Evolutionary conservation across 2,329 filamentous ascomycete genomes (phyloP).

Genomic region (Fusarium pininemorale): DNA sequence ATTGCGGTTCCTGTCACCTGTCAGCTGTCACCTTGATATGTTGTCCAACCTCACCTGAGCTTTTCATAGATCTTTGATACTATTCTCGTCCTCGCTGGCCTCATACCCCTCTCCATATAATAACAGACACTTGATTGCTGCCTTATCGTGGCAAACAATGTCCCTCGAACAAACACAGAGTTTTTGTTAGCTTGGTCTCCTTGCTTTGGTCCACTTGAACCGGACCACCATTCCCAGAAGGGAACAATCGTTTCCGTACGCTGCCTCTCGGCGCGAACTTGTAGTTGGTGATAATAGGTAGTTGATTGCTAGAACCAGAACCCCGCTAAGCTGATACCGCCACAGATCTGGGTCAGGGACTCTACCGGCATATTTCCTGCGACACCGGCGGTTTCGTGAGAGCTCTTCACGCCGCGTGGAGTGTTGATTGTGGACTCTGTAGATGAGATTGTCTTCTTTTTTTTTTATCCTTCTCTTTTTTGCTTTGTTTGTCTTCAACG

Average conservation of each 20-base stretch:
- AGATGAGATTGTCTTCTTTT: slow-evolving; percentile 3
- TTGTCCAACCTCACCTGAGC: slow-evolving; percentile 9
- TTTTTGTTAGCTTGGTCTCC: background rate
- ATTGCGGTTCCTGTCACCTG: slow-evolving; percentile 7
- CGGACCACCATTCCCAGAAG: background rate
- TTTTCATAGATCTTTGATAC: slow-evolving; percentile 10
- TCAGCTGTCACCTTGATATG: background rate
- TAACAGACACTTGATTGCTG: background rate
- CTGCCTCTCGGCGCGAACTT: background rate
- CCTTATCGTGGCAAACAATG: slow-evolving; percentile 2
- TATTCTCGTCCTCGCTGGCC: slow-evolving; percentile 19
- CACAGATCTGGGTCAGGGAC: slow-evolving; percentile 4
- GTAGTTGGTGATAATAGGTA: background rate
- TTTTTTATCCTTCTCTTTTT: background rate
- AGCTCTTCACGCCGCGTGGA: background rate
- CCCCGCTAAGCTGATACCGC: slow-evolving; percentile 13
- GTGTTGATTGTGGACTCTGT: background rate
- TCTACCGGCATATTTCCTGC: background rate
- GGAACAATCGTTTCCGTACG: background rate
- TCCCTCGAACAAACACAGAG: background rate
- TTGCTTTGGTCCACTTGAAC: slow-evolving; percentile 14
- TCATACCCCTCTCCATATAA: background rate
- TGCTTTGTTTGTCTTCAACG: slow-evolving; percentile 9
- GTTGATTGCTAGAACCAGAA: background rate
- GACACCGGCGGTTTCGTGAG: slow-evolving; percentile 23